phyloP scores from a whole-genome alignment of 495 filamentous ascomycete genomes.

The Penicillium samsonianum region DNA sequence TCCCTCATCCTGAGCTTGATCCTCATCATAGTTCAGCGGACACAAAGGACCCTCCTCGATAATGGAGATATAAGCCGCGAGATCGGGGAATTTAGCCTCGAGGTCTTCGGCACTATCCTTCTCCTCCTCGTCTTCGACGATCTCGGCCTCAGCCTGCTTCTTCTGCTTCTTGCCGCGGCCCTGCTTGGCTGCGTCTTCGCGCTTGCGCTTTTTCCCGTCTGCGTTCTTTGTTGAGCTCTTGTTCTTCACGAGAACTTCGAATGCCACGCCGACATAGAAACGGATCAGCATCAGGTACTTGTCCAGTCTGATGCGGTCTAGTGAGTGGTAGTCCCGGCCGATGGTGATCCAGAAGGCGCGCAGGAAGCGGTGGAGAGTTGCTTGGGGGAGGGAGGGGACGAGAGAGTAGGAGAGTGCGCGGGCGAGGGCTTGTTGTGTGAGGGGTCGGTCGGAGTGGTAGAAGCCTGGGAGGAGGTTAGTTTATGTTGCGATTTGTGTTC shows the following conservation, averaged over 20 bases:
- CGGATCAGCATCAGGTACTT: conserved; percentile 90
- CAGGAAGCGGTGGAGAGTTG: conserved; percentile 56
- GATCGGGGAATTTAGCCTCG: conserved; percentile 42
- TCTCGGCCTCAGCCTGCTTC: conserved; percentile 21
- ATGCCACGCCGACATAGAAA: conserved; percentile 67
- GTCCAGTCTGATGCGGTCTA: conserved; percentile 86
- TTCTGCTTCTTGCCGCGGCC: conserved; percentile 49
- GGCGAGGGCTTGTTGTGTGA: conserved; percentile 82
- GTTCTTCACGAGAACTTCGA: conserved; percentile 50
- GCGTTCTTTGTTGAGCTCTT: conserved; percentile 12
- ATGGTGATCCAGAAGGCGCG: conserved; percentile 90
- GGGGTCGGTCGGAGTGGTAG: conserved; percentile 90
- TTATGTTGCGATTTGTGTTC: background rate
- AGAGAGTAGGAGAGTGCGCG: conserved; percentile 77
- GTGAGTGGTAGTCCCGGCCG: conserved; percentile 73
- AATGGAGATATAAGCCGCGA: conserved; percentile 44
- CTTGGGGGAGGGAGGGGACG: conserved; percentile 60
- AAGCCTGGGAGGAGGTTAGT: conserved; percentile 51
- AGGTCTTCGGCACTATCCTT: conserved; percentile 29
- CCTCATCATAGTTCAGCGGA: conserved; percentile 47
- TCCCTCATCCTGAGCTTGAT: conserved; percentile 33
- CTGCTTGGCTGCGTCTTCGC: conserved; percentile 29
- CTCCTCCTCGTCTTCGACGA: conserved; percentile 14
- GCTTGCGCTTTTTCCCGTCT: conserved; percentile 34
- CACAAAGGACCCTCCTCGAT: conserved; percentile 47